These are phyloP conservation scores for Microsporum audouinii DNA, from an alignment of 2,329 filamentous ascomycete genomes.

Conservation along the genomic window DNA sequence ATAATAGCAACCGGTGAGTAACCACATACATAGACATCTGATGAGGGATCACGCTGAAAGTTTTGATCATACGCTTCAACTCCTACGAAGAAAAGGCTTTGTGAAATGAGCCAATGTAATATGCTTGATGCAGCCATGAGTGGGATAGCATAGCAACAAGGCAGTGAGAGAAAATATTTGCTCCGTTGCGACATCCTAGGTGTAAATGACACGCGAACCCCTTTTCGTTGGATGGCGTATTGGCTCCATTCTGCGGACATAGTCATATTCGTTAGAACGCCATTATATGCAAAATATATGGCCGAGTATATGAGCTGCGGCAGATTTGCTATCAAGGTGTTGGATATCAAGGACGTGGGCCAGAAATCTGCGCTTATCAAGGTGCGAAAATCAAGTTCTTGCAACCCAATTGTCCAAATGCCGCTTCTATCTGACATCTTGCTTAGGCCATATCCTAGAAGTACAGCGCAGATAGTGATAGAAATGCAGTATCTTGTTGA, in stretches of 20 bases:
- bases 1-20: slow-evolving; percentile 19
- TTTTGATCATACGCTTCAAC: slow-evolving; percentile 26
- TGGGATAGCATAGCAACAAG: slow-evolving; percentile 35
- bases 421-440: background rate
- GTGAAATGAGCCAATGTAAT: slow-evolving; percentile 42
- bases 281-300: slow-evolving; percentile 28
- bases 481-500: background rate
- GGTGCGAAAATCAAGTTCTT: background rate
- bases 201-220: slow-evolving; percentile 28
- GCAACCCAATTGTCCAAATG: background rate
- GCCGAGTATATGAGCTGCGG: slow-evolving; percentile 28
- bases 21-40: slow-evolving; percentile 14
- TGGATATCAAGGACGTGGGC: background rate
- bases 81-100: slow-evolving; percentile 30
- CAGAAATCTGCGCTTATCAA: background rate
- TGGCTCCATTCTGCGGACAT: slow-evolving; percentile 39
- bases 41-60: slow-evolving; percentile 10
- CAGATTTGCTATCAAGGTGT: slow-evolving; percentile 23
- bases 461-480: background rate
- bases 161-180: slow-evolving; percentile 38
- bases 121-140: slow-evolving; percentile 26
- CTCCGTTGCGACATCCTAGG: slow-evolving; percentile 32
- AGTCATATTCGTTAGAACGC: slow-evolving; percentile 36
- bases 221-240: slow-evolving; percentile 29
- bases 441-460: background rate